Evolutionary conservation across 148 eudicot genomes (phyloP).

Genomic region (Linanthus parryae): DNA sequence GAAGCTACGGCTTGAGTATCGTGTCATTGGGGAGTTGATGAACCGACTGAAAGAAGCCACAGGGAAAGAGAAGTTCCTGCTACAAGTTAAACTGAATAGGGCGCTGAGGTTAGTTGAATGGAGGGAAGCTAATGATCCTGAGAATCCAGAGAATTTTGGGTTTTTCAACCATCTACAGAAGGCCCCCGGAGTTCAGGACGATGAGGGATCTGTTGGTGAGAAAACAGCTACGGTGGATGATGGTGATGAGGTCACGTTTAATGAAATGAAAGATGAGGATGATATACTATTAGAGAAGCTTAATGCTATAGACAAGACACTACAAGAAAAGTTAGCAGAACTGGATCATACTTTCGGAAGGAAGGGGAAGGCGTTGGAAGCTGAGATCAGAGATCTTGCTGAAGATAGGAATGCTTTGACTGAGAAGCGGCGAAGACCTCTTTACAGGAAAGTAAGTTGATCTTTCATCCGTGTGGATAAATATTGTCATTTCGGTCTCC

Average conservation of each 20-base stretch:
- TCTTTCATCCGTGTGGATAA: not conserved
- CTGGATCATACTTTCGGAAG: conserved; percentile 90
- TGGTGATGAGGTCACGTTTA: conserved; percentile 56
- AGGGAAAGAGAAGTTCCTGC: conserved; percentile 88
- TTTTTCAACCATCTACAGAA: conserved; percentile 42
- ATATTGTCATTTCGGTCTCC: too few relatives aligned
- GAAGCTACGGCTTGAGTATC: conserved; percentile 58
- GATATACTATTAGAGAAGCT: conserved; percentile 68
- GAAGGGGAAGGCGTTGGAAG: conserved; percentile 84
- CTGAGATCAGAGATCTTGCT: conserved; percentile 88
- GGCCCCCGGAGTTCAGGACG: conserved; percentile 29
- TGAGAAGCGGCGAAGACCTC: conserved; percentile 69
- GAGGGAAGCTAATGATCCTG: conserved; percentile 80
- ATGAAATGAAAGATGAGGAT: conserved; percentile 92
- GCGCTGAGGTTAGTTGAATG: conserved; percentile 65
- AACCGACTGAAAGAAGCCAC: conserved; percentile 65
- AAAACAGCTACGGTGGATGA: conserved; percentile 34
- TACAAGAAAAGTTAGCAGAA: conserved; percentile 74
- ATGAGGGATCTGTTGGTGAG: conserved; percentile 42
- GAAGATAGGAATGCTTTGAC: conserved; percentile 84
- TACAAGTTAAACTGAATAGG: conserved; percentile 81
- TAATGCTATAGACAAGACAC: conserved; percentile 58
- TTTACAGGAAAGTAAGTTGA: conserved; percentile 79
- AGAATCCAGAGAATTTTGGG: conserved; percentile 75
- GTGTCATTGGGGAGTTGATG: conserved; percentile 83